These are phyloP conservation scores for Coemansia sp. DNA, from an alignment of 192 early-diverging fungal species.

Conservation along the genomic window DNA sequence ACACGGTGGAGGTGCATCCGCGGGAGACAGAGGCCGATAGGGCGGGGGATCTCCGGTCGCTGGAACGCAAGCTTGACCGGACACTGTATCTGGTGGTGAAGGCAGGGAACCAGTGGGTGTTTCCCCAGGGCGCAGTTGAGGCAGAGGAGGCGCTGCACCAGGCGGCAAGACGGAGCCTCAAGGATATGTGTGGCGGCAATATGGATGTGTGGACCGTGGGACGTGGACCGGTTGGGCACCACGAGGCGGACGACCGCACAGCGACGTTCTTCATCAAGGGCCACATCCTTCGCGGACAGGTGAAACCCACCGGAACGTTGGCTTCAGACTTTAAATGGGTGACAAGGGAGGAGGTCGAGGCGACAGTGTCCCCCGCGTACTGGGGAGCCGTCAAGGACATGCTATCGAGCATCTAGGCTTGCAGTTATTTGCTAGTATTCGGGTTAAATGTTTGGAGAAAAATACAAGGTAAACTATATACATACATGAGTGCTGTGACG, in stretches of 20 bases:
- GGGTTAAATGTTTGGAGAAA: no score
- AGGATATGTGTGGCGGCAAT: constrained; percentile 66
- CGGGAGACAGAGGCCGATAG: constrained; percentile 66
- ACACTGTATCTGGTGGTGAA: constrained; percentile 84
- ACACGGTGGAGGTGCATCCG: constrained; percentile 59
- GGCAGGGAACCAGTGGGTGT: constrained; percentile 66
- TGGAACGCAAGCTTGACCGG: constrained; percentile 74
- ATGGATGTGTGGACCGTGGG: constrained; percentile 90
- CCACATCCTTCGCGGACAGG: constrained; percentile 76
- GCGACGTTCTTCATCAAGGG: constrained; percentile 85
- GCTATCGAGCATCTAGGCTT: constrained; percentile 30
- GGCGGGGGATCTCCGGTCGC: constrained; percentile 62
- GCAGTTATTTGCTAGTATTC: no score
- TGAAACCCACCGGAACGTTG: constrained; percentile 13
- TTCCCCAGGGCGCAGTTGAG: constrained; percentile 68
- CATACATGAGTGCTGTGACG: no score
- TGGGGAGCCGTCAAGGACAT: constrained; percentile 48
- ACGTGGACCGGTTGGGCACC: constrained; percentile 75
- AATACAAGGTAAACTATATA: not conserved
- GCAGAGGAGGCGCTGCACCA: constrained; percentile 67
- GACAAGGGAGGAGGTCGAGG: constrained; percentile 47
- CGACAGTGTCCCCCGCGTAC: constrained; percentile 37
- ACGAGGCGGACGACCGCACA: constrained; percentile 44
- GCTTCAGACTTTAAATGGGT: constrained; percentile 49
- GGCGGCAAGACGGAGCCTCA: constrained; percentile 73